phyloP scores from a whole-genome alignment of 345 rosid genomes.

The Arabis hirsuta region DNA sequence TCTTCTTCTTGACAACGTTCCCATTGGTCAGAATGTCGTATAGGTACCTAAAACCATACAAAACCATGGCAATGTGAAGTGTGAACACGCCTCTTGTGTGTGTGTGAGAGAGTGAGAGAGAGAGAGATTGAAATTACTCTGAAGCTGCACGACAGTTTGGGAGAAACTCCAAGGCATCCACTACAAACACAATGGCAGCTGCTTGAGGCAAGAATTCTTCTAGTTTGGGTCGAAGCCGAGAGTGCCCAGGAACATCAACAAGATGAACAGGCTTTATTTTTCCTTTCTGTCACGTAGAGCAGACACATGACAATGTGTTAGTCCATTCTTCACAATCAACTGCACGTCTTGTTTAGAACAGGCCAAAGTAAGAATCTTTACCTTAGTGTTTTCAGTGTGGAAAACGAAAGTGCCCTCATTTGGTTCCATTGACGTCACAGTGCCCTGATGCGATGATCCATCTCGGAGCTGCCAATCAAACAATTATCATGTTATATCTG shows the following conservation, averaged over 20 bases:
- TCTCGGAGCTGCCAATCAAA: constrained; percentile 75
- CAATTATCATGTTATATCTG: constrained; percentile 24
- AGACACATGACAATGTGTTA: constrained; percentile 1
- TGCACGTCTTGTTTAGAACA: constrained; percentile 13
- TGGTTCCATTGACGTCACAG: constrained; percentile 96
- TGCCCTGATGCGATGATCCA: constrained; percentile 83
- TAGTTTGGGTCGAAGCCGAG: constrained; percentile 80
- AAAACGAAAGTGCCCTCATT: constrained; percentile 81
- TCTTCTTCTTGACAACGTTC: constrained; percentile 73
- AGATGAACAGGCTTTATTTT: constrained; percentile 77
- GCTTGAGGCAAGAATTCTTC: constrained; percentile 85
- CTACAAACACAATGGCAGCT: constrained; percentile 84
- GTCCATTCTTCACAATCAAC: constrained; percentile 12
- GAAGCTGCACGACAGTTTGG: constrained; percentile 74
- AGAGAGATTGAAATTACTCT: constrained; percentile 58
- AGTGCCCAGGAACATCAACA: constrained; percentile 96
- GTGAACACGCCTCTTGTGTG: neutral
- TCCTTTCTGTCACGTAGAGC: constrained; percentile 57
- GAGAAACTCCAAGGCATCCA: constrained; percentile 90
- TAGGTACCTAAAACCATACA: constrained; percentile 58
- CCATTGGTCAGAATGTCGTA: constrained; percentile 88
- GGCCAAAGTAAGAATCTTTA: constrained; percentile 33
- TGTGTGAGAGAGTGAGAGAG: neutral
- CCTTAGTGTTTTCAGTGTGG: constrained; percentile 75
- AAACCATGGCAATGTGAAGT: constrained; percentile 20